Evolutionary conservation across 2,329 filamentous ascomycete species (phyloP).

Genomic region (Cercospora sp.): DNA sequence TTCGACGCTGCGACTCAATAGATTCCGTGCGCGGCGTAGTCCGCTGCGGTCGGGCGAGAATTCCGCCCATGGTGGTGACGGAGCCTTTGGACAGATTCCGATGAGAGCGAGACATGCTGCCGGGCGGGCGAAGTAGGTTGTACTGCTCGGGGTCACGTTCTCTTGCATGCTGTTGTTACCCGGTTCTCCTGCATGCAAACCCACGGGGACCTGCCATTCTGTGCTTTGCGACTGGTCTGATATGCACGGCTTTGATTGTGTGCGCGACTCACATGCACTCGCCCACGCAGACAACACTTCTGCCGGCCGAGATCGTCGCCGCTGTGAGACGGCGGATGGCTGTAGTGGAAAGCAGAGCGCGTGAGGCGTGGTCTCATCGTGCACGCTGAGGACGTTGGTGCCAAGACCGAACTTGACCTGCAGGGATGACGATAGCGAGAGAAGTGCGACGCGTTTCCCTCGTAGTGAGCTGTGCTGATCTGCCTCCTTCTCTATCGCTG

Average conservation of each 20-base stretch:
- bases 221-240: neutral
- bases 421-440: neutral
- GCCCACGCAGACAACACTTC: neutral
- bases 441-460: neutral
- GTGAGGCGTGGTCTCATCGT: neutral
- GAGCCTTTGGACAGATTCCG: neutral
- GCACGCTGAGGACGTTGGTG: neutral
- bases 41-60: neutral
- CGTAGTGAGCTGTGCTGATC: neutral
- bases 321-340: neutral
- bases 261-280: neutral
- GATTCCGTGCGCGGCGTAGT: conserved; percentile 30
- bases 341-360: neutral
- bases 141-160: neutral
- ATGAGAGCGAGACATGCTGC: neutral
- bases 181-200: neutral
- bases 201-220: neutral
- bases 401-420: neutral
- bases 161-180: conserved; percentile 1
- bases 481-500: neutral
- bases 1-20: conserved; percentile 28
- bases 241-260: neutral
- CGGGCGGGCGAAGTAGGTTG: neutral
- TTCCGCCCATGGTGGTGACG: neutral
- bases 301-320: neutral